phyloP scores from a whole-genome alignment of 164 flowering plant genomes.

The Vitis amurensis region DNA sequence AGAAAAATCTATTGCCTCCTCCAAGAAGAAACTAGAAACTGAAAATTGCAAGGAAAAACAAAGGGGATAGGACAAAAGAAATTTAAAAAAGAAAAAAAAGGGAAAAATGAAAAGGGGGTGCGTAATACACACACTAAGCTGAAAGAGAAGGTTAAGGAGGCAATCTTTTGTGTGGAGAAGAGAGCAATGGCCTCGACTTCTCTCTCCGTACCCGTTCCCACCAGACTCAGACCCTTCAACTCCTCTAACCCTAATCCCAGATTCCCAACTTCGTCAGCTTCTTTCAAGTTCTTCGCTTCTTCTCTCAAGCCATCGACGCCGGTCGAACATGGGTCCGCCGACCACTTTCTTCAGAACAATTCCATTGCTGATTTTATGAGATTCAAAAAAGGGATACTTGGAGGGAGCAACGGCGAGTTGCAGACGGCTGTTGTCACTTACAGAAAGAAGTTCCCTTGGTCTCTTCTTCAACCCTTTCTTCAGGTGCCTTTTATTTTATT shows the following conservation, averaged over 20 bases:
- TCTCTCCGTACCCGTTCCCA: constrained; percentile 22
- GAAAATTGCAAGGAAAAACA: too few species aligned
- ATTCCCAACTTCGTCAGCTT: not conserved
- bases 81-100: too few species aligned
- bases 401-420: constrained; percentile 48
- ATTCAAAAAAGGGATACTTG: constrained; percentile 34
- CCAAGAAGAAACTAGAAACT: too few species aligned
- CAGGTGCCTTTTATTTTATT: constrained; percentile 39
- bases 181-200: constrained; percentile 41
- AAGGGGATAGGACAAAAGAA: too few species aligned
- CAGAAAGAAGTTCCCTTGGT: constrained; percentile 87
- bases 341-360: constrained; percentile 54
- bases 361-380: constrained; percentile 95
- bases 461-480: constrained; percentile 70
- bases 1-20: too few species aligned
- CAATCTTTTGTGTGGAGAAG: not conserved
- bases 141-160: too few species aligned
- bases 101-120: too few species aligned
- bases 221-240: constrained; percentile 9
- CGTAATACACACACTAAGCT: too few species aligned
- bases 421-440: constrained; percentile 93
- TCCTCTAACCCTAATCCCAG: constrained; percentile 14
- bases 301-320: constrained; percentile 9
- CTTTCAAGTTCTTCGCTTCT: constrained; percentile 17
- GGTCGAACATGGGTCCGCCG: constrained; percentile 47